Evolutionary conservation across 1,284 basidiomycete species (phyloP), one percentile per base, ranked within the genome.

Genomic region (Golubevia sp.): DNA sequence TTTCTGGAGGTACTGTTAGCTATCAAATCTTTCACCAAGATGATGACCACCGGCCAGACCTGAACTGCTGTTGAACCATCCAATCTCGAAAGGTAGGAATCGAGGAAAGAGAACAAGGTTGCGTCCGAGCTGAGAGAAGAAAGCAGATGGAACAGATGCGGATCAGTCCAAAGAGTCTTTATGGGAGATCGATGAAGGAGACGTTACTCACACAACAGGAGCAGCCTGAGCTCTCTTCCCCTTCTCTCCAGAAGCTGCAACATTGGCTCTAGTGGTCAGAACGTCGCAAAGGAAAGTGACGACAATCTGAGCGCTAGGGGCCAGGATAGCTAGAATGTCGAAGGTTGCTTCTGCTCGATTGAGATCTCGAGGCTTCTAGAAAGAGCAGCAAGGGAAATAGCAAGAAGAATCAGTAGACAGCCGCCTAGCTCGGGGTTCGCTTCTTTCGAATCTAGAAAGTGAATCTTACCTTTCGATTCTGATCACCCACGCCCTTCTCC

Each of bases 31-130:
- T 92, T 94, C 7, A 90, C 89, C 34, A 98, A 86, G 38, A 90
- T 88, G 67, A 93, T 86, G 76, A 91, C 56, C 8, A 83, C 71
- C 0, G 79, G 75, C 95, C 96, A 98, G 5, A 97, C 92, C 85
- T 98, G 96, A 3, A 93, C 87, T 1, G 93, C 93, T 21, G 95
- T 86, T 0, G 93, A 91, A 1, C 92, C 92, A 82, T 98, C 95
- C 55, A 99, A 85, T 4, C 90, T 88, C 21, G 85, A 85, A n/a
- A 97, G 84, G 78, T 98, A 98, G 62, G 90, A 89, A 73, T 97
- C 94, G 38, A 98, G 86, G 84, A 98, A 98, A 48, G 87, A 88
- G 86, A 94, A 93, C 21, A 94, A 77, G 7, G 70, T 66, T 8
- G 34, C 49, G 23, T 70, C 74, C 6, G 87, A n/a, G n/a, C n/a